Percentiles rank a stretch among this genome's conserved stretches.
phyloP scores from a whole-genome alignment of 768 basidiomycete genomes.

The Kwoniella botswanensis region DNA sequence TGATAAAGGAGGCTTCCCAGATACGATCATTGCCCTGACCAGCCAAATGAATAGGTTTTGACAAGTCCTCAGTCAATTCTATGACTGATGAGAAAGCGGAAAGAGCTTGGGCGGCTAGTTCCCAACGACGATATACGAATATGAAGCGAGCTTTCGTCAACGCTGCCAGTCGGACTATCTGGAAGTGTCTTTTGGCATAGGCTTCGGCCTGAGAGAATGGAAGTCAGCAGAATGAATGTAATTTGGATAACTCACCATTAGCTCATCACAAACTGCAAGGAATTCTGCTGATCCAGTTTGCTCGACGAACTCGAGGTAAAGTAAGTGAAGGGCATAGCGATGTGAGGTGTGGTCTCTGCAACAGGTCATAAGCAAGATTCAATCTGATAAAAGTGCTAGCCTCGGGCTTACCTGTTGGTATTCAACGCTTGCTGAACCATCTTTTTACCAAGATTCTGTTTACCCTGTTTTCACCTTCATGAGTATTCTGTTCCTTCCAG shows the following conservation, averaged over 20 bases:
- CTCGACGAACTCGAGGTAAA: constrained; percentile 30
- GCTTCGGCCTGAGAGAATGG: constrained; percentile 24
- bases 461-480: constrained; percentile 3
- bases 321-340: constrained; percentile 35
- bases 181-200: constrained; percentile 15
- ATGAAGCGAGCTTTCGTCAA: constrained; percentile 31
- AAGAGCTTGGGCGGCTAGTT: constrained; percentile 24
- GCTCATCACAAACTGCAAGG: constrained; percentile 25
- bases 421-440: constrained; percentile 19
- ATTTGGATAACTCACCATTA: constrained; percentile 22
- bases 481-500: not conserved
- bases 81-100: constrained; percentile 7
- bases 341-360: constrained; percentile 13
- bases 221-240: not conserved
- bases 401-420: constrained; percentile 4
- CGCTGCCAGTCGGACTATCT: constrained; percentile 22
- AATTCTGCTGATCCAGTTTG: constrained; percentile 25
- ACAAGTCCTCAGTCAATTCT: constrained; percentile 12
- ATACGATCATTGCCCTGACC: not conserved
- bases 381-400: not conserved
- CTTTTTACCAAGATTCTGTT: constrained; percentile 19
- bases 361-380: not conserved
- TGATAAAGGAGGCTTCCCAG: constrained; percentile 16
- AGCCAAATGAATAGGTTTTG: not conserved
- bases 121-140: constrained; percentile 42